Evolutionary conservation across 2,329 filamentous ascomycete species (phyloP), one percentile per base, ranked within the genome.

Genomic region (Xylariaceae sp.): DNA sequence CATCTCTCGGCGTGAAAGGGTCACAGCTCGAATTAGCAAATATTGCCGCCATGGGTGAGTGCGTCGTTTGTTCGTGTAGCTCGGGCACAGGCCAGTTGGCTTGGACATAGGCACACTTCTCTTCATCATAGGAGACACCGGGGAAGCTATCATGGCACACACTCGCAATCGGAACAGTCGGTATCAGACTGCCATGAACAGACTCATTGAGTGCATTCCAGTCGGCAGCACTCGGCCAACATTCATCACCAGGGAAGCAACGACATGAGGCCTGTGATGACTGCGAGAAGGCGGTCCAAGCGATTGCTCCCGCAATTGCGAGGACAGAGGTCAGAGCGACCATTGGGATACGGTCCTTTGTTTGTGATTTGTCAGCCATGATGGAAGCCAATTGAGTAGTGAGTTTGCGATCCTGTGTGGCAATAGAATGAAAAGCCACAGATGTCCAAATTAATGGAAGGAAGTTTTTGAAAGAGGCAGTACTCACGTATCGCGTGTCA

Each of bases 191-290:
- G 1, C 76, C 76, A 9, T 62, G 59, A 7, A 79, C 57, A 3
- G 73, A 70, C 12, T 58, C 27, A 50, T 80, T 80, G 44, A 80
- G 68, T 1, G 50, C 46, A 6, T 57, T 52, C 75, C 76, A 79
- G n/a, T 59, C 57, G 11, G 53, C 39, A 4, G 47, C 15, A 1
- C 62, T 62, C 1, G 76, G 76, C 76, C 76, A 80, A 55, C 70
- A 73, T 2, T 52, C 12, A 42, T 78, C 74, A 6, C 68, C 69
- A 0, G 76, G 75, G 40, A 73, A 69, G 61, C 51, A 58, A 11
- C 53, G 53, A 36, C 54, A 57, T 33, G 41, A 31, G 15, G 18
- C 30, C 39, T 15, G 14, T 39, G 47, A 30, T 18, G 19, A 36
- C 39, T 18, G 17, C 15, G 43, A 50, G 27, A 33, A 36, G 18